Base-by-base conservation (phyloP, 2,329 filamentous ascomycete species). In the Ascochyta viciae-villosae region DNA sequence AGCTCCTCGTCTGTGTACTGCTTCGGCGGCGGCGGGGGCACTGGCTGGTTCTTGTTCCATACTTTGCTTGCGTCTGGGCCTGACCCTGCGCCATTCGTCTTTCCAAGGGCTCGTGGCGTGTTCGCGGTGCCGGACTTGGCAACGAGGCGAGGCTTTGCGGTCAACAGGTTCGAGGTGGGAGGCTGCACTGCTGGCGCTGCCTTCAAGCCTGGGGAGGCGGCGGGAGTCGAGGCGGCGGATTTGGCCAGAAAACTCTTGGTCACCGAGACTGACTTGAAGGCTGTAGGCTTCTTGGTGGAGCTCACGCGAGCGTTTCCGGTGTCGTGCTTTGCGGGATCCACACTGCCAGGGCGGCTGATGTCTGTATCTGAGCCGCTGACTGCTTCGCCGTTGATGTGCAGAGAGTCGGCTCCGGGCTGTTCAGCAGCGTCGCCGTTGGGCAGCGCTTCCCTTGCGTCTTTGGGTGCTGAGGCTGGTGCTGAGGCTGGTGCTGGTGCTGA, bases 31-130 rank as follows among this genome's bases (percentile, higher is more conserved):
- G 89, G 87, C 6, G 84, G 83, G 49, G 87, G 83, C 6, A 82
- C 84, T 89, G 90, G 89, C 80, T 88, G 84, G 74, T 95, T 96
- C 77, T 92, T 93, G 78, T 95, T 96, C 91, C 91, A 96, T 37
- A 96, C 90, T 49, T 84, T 89, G 74, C 81, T 90, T 27, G 85
- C 83, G 74, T 93, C 90, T 13, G 90, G 89, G 24, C 86, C 87
- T 57, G 83, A 71, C 16, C 83, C 81, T 31, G 83, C 68, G 60
- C 88, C 87, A 47, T 84, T 83, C 58, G 86, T 84, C 67, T 86
- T 88, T 50, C 76, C 74, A 52, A 82, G 74, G 23, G 80, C 64
- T 55, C 83, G 84, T 34, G 67, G 82, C 12, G 81, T 75, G 62
- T 85, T 85, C 45, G 84, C 81, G 40, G 85, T 76, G 26, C 86